Evolutionary conservation across 768 basidiomycete species (phyloP), one percentile per base, ranked within the genome.

Genomic region (Macrocybe gigantea): DNA sequence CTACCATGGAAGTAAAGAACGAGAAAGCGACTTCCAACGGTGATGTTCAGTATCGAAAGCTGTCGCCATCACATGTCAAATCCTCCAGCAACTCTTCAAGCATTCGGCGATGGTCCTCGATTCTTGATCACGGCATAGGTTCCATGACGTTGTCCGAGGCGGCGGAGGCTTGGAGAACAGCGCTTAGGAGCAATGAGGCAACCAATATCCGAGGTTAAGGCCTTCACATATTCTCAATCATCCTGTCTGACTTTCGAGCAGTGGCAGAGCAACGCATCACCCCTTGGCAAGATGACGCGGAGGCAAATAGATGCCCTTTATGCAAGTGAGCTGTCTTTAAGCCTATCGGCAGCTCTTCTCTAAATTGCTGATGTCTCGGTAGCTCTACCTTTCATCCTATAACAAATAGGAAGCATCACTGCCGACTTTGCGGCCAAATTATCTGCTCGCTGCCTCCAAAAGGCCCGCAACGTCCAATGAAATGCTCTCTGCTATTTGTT

Each of bases 381-480:
- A 81, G 80, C 54, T 74, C 78, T 43, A 79, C 85, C 1, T 98
- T 98, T 61, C 88, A 93, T 60, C 80, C 89, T 0, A 67, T 98
- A 2, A 90, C 92, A 1, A 95, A 93, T 55, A 82, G 95, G 10
- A 95, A 95, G 67, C 95, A 98, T 56, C 95, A 98, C 60, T 98
- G 95, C 61, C 83, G 95, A 7, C 71, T 97, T 10, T 98, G 95
- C 55, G 95, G 95, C 0, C 75, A 84, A 47, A 88, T 97, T 36
- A 82, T 97, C 9, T 98, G 95, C 59, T 87, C 93, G 1, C 73
- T 96, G 5, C 91, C 93, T 0, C 71, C 83, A 8, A 92, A 88
- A 49, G 75, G 70, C 4, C 81, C 83, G 2, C 79, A 82, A 55
- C 79, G 92, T 14, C 74, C 73, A 1, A 71, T 72, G 41, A 67